These are phyloP conservation scores for Fusarium sp. DNA, from an alignment of 2,329 filamentous ascomycete genomes.

Conservation along the genomic window DNA sequence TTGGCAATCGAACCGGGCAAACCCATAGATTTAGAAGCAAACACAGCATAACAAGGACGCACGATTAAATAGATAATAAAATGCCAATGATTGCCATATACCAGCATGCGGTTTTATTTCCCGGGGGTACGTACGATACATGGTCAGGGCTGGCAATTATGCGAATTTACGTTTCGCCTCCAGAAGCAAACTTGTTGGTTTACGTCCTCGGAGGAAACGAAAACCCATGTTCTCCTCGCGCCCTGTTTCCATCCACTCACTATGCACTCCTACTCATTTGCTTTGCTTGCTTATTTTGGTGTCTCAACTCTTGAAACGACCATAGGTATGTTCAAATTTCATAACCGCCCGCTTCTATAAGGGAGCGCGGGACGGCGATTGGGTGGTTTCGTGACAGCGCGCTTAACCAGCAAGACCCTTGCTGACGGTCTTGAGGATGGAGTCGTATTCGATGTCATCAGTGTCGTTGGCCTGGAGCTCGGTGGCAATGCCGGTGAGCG, in stretches of 20 bases:
- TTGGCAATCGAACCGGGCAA: constrained; percentile 67
- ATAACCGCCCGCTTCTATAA: constrained; percentile 39
- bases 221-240: constrained; percentile 28
- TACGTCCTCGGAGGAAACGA: constrained; percentile 34
- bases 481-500: constrained; percentile 78
- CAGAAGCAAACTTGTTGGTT: constrained; percentile 41
- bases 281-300: constrained; percentile 33
- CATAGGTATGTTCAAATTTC: constrained; percentile 47
- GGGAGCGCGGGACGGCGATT: constrained; percentile 20
- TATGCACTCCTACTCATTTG: constrained; percentile 45
- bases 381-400: constrained; percentile 21
- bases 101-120: constrained; percentile 48
- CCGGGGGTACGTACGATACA: constrained; percentile 48
- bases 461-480: constrained; percentile 87
- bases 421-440: constrained; percentile 74
- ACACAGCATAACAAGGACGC: constrained; percentile 27
- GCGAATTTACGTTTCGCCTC: constrained; percentile 45
- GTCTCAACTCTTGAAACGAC: constrained; percentile 44
- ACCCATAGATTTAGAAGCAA: constrained; percentile 33
- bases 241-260: constrained; percentile 34
- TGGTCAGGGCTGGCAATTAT: constrained; percentile 48
- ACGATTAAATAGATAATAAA: constrained; percentile 28
- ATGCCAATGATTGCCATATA: constrained; percentile 46
- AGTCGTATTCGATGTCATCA: constrained; percentile 84
- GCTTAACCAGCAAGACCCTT: constrained; percentile 67